Percentiles rank a stretch among this genome's conserved stretches.
These are phyloP conservation scores for Ophiostoma himal-ulmi DNA, from an alignment of 2,329 filamentous ascomycete species.

Conservation along the genomic window DNA sequence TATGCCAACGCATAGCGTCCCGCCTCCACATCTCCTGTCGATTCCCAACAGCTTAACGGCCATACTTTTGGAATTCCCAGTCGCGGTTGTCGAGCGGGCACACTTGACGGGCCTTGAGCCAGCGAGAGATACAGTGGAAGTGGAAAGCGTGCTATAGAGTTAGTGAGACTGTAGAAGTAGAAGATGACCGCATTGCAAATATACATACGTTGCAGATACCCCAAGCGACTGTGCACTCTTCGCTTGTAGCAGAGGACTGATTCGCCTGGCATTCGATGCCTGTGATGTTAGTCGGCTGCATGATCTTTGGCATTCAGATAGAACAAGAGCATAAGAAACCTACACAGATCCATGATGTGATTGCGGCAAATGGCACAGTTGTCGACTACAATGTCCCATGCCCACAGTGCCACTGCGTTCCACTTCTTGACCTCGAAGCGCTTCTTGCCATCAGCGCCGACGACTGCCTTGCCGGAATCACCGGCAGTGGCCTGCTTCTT, in stretches of 20 bases:
- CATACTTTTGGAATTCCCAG: slow-evolving; percentile 99
- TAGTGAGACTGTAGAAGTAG: not conserved
- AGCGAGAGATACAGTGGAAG: slow-evolving; percentile 98
- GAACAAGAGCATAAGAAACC: slow-evolving; percentile 29
- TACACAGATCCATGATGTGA: slow-evolving; percentile 99
- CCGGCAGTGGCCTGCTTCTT: slow-evolving; percentile 47
- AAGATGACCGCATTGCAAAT: slow-evolving; percentile 30
- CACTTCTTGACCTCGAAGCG: slow-evolving; percentile 99
- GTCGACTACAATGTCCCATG: slow-evolving; percentile 98
- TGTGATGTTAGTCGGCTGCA: slow-evolving; percentile 33
- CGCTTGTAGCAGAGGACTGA: slow-evolving; percentile 91
- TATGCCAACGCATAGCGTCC: not conserved
- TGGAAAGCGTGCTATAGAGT: slow-evolving; percentile 84
- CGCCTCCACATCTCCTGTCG: not conserved
- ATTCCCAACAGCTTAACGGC: slow-evolving; percentile 43
- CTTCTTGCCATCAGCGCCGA: slow-evolving; percentile 46
- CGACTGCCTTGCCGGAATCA: slow-evolving; percentile 37
- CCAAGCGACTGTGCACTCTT: slow-evolving; percentile 98
- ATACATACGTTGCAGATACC: slow-evolving; percentile 94
- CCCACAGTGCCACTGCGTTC: slow-evolving; percentile 98
- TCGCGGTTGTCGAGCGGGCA: slow-evolving; percentile 96
- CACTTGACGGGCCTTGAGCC: slow-evolving; percentile 98
- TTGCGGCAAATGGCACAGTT: slow-evolving; percentile 99
- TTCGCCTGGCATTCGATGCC: slow-evolving; percentile 98
- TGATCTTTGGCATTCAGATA: not conserved